Base-by-base conservation (phyloP, 371 early-diverging fungal genomes). In the Mucor sp. region DNA sequence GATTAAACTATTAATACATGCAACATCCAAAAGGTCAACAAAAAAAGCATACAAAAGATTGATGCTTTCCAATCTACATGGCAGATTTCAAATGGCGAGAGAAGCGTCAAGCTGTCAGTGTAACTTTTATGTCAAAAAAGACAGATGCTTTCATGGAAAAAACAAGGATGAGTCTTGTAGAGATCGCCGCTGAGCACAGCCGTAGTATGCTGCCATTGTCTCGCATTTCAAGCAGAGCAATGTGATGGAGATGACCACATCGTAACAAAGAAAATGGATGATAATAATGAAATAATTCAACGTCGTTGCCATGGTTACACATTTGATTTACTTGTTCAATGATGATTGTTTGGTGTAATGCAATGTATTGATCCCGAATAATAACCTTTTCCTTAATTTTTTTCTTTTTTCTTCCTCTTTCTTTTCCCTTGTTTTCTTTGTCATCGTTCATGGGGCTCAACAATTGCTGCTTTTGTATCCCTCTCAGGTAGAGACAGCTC, bases 391-490 rank as follows among this genome's bases (percentile, higher is more conserved):
- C n/a, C 41, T 17, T 8, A 15, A 28, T 58, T 44, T 32, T 15
- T 55, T 33, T 61, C 23, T 4, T 21, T 56, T 61, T 62, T 12
- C 5, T 33, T 47, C n/a, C 17, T 41, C 43, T 17, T 61, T 33
- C 12, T 55, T 17, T 61, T 33, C 12, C 37, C 37, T 61, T 32
- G 15, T 17, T 56, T 61, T 55, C 14, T 8, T 33, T 57, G 12
- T 8, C 32, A 39, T 19, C 23, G 23, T 56, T 8, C 11, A 67
- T 67, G 68, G 30, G 63, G 2, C 58, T 68, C 35, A 58, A 47
- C 39, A 68, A 63, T 21, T 68, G 63, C 32, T 68, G 68, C 32
- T 68, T 68, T 63, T 68, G 68, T 63, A 68, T 68, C 50, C 63
- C 68, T 19, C 44, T 68, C 14, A 68, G 68, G 68, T 63, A 63